phyloP scores from a whole-genome alignment of 1,284 basidiomycete species.

The Microbotryum intermedium region DNA sequence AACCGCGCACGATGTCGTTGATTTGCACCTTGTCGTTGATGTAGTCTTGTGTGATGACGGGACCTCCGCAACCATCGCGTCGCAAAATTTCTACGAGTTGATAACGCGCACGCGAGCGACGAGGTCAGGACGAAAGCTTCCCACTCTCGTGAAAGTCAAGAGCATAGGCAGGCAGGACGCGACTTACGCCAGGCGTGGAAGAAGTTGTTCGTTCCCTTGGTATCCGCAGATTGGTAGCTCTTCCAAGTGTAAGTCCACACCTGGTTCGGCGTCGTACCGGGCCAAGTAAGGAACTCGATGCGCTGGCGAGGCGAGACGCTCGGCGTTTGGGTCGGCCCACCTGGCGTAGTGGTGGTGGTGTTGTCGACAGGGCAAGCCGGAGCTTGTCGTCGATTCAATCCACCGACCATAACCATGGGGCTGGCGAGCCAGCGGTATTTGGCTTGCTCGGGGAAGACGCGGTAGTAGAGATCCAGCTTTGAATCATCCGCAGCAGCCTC shows the following conservation, averaged over 20 bases:
- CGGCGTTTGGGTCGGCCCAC: background rate
- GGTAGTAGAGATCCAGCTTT: conserved; percentile 20
- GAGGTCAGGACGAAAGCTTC: background rate
- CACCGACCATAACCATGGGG: conserved; percentile 8
- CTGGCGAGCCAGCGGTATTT: background rate
- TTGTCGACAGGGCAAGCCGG: background rate
- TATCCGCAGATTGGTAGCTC: conserved; percentile 5
- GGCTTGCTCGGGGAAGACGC: conserved; percentile 20
- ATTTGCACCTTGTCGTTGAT: background rate
- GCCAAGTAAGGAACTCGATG: conserved; percentile 28
- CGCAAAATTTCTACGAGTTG: conserved; percentile 2
- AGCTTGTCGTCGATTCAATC: background rate
- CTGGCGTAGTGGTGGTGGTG: background rate
- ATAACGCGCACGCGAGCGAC: background rate
- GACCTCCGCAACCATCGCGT: conserved; percentile 18
- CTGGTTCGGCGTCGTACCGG: conserved; percentile 12
- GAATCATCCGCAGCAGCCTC: conserved; percentile 7
- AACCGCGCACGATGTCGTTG: conserved; percentile 4
- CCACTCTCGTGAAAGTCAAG: conserved; percentile 1
- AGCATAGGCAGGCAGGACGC: too few relatives aligned
- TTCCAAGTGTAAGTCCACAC: conserved; percentile 30
- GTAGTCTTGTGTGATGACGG: conserved; percentile 23
- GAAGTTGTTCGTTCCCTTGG: conserved; percentile 6
- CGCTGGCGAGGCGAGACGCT: conserved; percentile 14
- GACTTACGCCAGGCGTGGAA: conserved; percentile 16